Evolutionary conservation across 2,329 filamentous ascomycete genomes (phyloP).

Genomic region (Trichoderma sp.): DNA sequence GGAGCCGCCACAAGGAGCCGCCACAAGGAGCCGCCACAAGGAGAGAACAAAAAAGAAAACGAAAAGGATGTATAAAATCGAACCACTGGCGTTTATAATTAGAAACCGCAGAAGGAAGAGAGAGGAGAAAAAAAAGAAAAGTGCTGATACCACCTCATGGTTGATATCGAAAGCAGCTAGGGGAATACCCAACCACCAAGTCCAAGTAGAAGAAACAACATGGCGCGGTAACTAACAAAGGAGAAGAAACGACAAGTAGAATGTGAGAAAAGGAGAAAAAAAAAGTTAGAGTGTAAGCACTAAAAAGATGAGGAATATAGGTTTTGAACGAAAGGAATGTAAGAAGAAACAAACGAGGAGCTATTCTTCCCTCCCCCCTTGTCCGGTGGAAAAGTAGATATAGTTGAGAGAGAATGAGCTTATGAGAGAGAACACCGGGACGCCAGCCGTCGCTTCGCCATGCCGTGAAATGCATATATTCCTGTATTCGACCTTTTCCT

Average conservation of each 20-base stretch:
- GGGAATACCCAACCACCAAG: neutral
- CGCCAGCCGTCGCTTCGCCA: constrained; percentile 35
- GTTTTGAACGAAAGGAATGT: neutral
- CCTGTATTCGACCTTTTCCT: constrained; percentile 6
- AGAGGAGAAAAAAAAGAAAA: neutral
- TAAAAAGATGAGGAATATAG: neutral
- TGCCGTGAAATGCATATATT: constrained; percentile 30
- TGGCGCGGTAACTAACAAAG: neutral
- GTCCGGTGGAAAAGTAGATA: neutral
- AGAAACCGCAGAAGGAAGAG: neutral
- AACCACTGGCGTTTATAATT: neutral
- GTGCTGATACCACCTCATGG: neutral
- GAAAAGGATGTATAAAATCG: neutral
- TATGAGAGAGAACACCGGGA: constrained; percentile 28
- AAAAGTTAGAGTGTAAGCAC: neutral
- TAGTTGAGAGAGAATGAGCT: constrained; percentile 15
- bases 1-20: too few species aligned
- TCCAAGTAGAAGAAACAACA: neutral
- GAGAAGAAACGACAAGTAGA: neutral
- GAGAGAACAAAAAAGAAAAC: neutral
- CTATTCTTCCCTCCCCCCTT: neutral
- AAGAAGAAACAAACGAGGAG: neutral
- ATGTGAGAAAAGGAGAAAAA: neutral
- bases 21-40: neutral
- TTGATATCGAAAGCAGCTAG: neutral